Percentiles rank a stretch among this genome's conserved stretches.
These are phyloP conservation scores for Boehmeria nivea DNA, from an alignment of 306 rosid genomes.

Conservation along the genomic window DNA sequence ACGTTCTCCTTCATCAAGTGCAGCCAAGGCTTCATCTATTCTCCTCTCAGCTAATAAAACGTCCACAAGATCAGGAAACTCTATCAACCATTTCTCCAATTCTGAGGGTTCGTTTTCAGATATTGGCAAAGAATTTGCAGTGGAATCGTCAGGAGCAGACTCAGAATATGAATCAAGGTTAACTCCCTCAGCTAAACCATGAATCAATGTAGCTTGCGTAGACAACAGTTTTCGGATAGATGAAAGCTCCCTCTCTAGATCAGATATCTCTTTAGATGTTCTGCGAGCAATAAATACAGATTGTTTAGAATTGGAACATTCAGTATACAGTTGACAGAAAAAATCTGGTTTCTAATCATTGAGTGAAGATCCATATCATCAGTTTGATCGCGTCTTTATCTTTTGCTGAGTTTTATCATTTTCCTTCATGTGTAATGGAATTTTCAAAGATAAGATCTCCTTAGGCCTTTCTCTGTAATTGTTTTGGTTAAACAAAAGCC, in stretches of 20 bases:
- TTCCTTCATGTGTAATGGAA: too few species aligned
- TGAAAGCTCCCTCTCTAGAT: conserved; percentile 92
- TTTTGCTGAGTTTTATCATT: background rate
- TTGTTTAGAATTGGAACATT: conserved; percentile 13
- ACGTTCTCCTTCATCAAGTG: conserved; percentile 85
- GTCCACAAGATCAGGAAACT: conserved; percentile 92
- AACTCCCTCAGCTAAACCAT: conserved; percentile 91
- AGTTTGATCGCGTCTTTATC: background rate
- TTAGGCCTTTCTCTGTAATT: too few species aligned
- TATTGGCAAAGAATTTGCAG: conserved; percentile 32
- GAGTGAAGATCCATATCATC: background rate
- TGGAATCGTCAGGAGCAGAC: conserved; percentile 45
- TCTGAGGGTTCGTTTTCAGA: conserved; percentile 64
- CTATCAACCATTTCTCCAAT: conserved; percentile 80
- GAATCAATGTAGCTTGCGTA: conserved; percentile 92
- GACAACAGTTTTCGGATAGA: conserved; percentile 93
- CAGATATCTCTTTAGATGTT: conserved; percentile 97
- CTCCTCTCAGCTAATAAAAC: conserved; percentile 93
- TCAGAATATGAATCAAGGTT: conserved; percentile 50
- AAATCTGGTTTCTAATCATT: background rate
- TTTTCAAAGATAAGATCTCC: too few species aligned
- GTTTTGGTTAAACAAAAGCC: too few species aligned
- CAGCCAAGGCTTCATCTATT: conserved; percentile 82
- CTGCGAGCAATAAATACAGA: conserved; percentile 47
- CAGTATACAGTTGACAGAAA: too few species aligned